Percentiles rank a stretch among this genome's conserved stretches.
These are phyloP conservation scores for Sphaerostilbella broomeana DNA, from an alignment of 2,329 filamentous ascomycete genomes.

Conservation along the genomic window DNA sequence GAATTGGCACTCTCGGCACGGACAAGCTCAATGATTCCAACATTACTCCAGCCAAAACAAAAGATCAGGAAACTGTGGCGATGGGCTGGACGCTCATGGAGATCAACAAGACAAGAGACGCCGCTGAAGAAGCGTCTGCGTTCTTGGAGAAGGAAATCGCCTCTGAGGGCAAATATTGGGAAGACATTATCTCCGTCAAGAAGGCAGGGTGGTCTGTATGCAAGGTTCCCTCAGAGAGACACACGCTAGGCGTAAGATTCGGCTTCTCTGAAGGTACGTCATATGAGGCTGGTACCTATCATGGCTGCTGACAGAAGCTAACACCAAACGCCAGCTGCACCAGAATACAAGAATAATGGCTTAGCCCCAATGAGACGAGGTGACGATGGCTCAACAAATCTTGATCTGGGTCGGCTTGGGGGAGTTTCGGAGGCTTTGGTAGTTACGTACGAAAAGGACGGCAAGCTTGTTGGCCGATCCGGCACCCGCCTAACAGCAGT, in stretches of 20 bases:
- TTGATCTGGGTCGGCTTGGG: slow-evolving; percentile 57
- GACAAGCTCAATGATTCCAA: slow-evolving; percentile 58
- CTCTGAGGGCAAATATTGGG: slow-evolving; percentile 82
- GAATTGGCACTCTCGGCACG: slow-evolving; percentile 66
- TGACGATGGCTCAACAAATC: slow-evolving; percentile 64
- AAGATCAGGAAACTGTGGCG: slow-evolving; percentile 51
- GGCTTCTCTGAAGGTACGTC: slow-evolving; percentile 70
- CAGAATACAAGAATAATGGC: slow-evolving; percentile 61
- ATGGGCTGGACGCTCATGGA: slow-evolving; percentile 73
- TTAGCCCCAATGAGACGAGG: slow-evolving; percentile 71
- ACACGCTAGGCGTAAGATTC: slow-evolving; percentile 77
- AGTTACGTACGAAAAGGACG: slow-evolving; percentile 57
- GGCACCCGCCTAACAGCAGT: slow-evolving; percentile 45
- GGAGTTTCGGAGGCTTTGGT: slow-evolving; percentile 55
- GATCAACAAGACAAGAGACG: slow-evolving; percentile 67
- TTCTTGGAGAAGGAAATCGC: slow-evolving; percentile 71
- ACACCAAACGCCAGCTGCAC: slow-evolving; percentile 37
- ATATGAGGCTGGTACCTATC: not conserved
- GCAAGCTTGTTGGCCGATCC: slow-evolving; percentile 52
- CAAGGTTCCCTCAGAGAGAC: slow-evolving; percentile 63
- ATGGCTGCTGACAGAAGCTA: slow-evolving; percentile 15
- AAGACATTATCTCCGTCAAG: slow-evolving; percentile 72
- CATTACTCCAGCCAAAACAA: slow-evolving; percentile 45
- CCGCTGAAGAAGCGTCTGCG: slow-evolving; percentile 63
- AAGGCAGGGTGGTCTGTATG: slow-evolving; percentile 83